phyloP scores from a whole-genome alignment of 805 yeast species.

The Lipomyces orientalis region DNA sequence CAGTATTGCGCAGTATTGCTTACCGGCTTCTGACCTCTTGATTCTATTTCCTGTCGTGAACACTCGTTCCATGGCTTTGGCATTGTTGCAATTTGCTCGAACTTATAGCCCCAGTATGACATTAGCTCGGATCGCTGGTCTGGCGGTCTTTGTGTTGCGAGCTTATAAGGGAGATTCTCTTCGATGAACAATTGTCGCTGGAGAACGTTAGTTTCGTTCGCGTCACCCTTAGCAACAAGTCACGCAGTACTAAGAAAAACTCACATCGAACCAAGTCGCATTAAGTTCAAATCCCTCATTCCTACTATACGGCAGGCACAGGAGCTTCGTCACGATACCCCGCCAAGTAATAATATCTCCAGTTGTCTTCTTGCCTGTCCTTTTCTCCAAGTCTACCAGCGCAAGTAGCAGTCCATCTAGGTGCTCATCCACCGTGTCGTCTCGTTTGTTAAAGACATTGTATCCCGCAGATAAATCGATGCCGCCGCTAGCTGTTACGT shows the following conservation, averaged over 20 bases:
- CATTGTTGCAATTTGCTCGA: slow-evolving; percentile 78
- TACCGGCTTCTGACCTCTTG: slow-evolving; percentile 63
- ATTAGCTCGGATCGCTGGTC: slow-evolving; percentile 41
- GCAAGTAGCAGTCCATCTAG: slow-evolving; percentile 64
- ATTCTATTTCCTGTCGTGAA: slow-evolving; percentile 70
- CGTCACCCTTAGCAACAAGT: not conserved
- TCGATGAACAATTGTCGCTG: slow-evolving; percentile 51
- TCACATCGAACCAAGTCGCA: slow-evolving; percentile 65
- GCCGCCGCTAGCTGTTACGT: slow-evolving; percentile 53
- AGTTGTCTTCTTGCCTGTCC: slow-evolving; percentile 50
- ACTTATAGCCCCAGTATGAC: slow-evolving; percentile 62
- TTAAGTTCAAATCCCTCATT: slow-evolving; percentile 66
- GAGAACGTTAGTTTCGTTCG: not conserved
- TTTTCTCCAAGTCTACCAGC: slow-evolving; percentile 60
- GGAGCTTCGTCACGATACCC: slow-evolving; percentile 77
- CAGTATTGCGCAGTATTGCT: slow-evolving; percentile 78
- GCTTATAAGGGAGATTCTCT: slow-evolving; percentile 46
- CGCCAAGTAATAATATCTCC: slow-evolving; percentile 81
- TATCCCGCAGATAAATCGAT: slow-evolving; percentile 72
- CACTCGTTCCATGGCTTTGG: slow-evolving; percentile 75
- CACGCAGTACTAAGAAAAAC: slow-evolving; percentile 38
- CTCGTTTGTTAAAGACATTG: slow-evolving; percentile 60
- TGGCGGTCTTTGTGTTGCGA: slow-evolving; percentile 31
- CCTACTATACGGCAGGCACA: slow-evolving; percentile 67
- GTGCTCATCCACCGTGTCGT: slow-evolving; percentile 54